phyloP scores from a whole-genome alignment of 331 rosid genomes.

The Rhamnella rubrinervis region DNA sequence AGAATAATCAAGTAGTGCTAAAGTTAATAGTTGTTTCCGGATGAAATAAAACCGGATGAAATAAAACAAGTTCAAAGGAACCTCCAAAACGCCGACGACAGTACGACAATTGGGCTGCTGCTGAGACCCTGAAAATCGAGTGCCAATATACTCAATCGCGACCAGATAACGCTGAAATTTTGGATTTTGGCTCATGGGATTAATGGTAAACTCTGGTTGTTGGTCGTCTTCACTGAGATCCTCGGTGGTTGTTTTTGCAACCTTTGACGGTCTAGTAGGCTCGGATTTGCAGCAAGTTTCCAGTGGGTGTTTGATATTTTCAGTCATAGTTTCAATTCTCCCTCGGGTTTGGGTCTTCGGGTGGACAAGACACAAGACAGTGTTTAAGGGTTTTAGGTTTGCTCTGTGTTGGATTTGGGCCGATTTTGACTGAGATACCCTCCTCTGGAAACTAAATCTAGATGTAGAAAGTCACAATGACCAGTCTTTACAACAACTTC shows the following conservation, averaged over 20 bases:
- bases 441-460: too few species aligned
- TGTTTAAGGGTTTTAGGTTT: not conserved
- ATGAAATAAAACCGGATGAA: too few species aligned
- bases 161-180: constrained; percentile 74
- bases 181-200: constrained; percentile 44
- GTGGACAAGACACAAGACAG: constrained; percentile 3
- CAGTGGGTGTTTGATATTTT: constrained; percentile 40
- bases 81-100: constrained; percentile 90
- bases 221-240: constrained; percentile 25
- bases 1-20: too few species aligned
- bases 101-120: constrained; percentile 77
- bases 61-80: not conserved
- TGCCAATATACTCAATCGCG: constrained; percentile 86
- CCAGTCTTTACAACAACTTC: too few species aligned
- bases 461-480: too few species aligned
- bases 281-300: constrained; percentile 29
- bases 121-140: constrained; percentile 93
- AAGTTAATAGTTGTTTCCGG: too few species aligned
- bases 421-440: too few species aligned
- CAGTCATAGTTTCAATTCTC: constrained; percentile 37
- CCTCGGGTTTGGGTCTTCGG: constrained; percentile 1
- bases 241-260: constrained; percentile 41
- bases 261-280: constrained; percentile 46
- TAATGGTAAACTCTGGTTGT: not conserved
- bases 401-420: not conserved